Evolutionary conservation across 495 filamentous ascomycete species (phyloP).

Genomic region (Mytilinidion resinicola): DNA sequence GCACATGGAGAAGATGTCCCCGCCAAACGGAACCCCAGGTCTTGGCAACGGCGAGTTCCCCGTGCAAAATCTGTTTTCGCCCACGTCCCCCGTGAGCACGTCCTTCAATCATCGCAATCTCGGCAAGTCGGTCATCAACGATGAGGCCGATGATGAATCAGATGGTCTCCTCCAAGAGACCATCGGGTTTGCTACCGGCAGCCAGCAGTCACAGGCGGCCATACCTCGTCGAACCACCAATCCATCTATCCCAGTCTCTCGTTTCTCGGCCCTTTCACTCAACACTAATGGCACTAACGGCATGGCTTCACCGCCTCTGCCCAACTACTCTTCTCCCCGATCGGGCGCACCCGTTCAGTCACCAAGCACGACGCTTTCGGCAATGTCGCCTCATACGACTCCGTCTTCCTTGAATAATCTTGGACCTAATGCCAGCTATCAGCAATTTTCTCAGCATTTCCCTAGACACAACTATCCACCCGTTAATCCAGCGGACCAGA

Average conservation of each 20-base stretch:
- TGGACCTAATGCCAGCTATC: constrained; percentile 48
- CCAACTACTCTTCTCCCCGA: constrained; percentile 47
- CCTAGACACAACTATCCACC: constrained; percentile 72
- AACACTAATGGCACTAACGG: constrained; percentile 46
- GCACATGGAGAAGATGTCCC: constrained; percentile 62
- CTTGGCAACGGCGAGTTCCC: constrained; percentile 54
- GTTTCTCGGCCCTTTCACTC: constrained; percentile 64
- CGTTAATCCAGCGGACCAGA: constrained; percentile 92
- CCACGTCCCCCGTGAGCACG: constrained; percentile 76
- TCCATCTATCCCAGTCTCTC: constrained; percentile 64
- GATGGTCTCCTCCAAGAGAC: constrained; percentile 78
- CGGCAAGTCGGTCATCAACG: constrained; percentile 79
- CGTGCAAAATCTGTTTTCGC: constrained; percentile 66
- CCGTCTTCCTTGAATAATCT: constrained; percentile 36
- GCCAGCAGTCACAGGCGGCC: constrained; percentile 45
- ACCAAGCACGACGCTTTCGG: constrained; percentile 39
- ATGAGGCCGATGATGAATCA: constrained; percentile 79
- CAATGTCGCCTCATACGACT: constrained; percentile 56
- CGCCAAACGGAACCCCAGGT: constrained; percentile 50
- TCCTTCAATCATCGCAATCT: constrained; percentile 64
- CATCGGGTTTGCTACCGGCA: constrained; percentile 76
- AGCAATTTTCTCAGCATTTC: constrained; percentile 52
- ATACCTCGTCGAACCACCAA: constrained; percentile 64
- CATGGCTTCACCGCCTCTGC: constrained; percentile 47
- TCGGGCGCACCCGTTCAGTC: constrained; percentile 46